Evolutionary conservation across 2,329 filamentous ascomycete genomes (phyloP).

Genomic region (Aspergillus tubingensis): DNA sequence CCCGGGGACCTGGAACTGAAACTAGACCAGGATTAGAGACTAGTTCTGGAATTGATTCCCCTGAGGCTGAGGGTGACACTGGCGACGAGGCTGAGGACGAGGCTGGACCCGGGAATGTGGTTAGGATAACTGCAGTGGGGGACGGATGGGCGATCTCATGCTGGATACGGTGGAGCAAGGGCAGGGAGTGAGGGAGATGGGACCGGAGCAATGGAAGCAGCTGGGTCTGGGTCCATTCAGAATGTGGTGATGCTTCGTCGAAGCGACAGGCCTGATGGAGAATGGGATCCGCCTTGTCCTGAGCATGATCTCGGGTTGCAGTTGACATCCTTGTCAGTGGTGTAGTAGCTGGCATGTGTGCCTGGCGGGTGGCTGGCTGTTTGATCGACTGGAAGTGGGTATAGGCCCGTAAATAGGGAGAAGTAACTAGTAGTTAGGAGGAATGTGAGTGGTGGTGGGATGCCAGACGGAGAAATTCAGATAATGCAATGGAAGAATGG

Average conservation of each 20-base stretch:
- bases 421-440: too few species aligned
- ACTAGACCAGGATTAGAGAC: slow-evolving; percentile 20
- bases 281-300: neutral
- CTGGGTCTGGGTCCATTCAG: slow-evolving; percentile 3
- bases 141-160: slow-evolving; percentile 36
- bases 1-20: neutral
- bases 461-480: too few species aligned
- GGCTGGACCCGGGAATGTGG: slow-evolving; percentile 30
- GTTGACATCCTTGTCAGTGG: too few species aligned
- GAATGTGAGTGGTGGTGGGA: too few species aligned
- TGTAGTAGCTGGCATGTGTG: too few species aligned
- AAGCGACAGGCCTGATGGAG: too few species aligned
- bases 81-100: neutral
- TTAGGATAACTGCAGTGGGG: slow-evolving; percentile 35
- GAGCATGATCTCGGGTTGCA: neutral
- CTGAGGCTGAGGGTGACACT: neutral
- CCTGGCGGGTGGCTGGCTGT: neutral
- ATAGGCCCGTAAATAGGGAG: neutral
- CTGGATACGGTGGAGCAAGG: slow-evolving; percentile 43
- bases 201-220: slow-evolving; percentile 33
- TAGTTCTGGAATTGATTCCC: neutral
- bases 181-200: slow-evolving; percentile 41
- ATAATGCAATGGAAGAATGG: neutral
- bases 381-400: neutral
- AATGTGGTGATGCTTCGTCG: neutral